Evolutionary conservation across 2,329 filamentous ascomycete species (phyloP).

Genomic region (Pseudopyricularia cyperi): DNA sequence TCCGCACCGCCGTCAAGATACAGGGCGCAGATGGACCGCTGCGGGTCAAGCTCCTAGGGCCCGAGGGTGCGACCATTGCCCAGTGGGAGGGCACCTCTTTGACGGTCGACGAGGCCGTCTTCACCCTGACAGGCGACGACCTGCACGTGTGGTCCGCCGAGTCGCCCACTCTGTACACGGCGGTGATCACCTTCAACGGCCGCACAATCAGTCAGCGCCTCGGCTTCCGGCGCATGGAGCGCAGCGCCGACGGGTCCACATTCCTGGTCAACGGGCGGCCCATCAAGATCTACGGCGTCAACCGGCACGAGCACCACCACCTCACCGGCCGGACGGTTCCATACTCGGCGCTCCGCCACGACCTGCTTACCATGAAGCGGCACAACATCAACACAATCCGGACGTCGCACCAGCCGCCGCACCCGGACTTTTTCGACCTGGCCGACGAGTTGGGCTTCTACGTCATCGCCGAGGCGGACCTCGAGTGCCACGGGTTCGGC

Average conservation of each 20-base stretch:
- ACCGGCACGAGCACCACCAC: slow-evolving; percentile 46
- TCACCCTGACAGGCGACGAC: slow-evolving; percentile 22
- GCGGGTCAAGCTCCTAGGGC: neutral
- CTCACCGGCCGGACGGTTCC: slow-evolving; percentile 40
- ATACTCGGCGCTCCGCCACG: slow-evolving; percentile 43
- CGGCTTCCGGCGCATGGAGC: slow-evolving; percentile 36
- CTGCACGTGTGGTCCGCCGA: slow-evolving; percentile 42
- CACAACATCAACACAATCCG: slow-evolving; percentile 60
- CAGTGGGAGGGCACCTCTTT: neutral
- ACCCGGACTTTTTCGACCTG: slow-evolving; percentile 45
- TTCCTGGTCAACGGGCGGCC: slow-evolving; percentile 94
- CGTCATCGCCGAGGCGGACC: slow-evolving; percentile 45
- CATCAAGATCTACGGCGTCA: slow-evolving; percentile 55
- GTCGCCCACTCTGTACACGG: slow-evolving; percentile 36
- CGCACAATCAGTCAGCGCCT: slow-evolving; percentile 30
- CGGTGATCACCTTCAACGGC: slow-evolving; percentile 11
- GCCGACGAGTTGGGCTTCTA: slow-evolving; percentile 52
- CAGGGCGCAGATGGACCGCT: neutral
- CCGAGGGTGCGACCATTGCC: neutral
- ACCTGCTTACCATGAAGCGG: slow-evolving; percentile 53
- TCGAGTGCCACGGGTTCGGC: slow-evolving; percentile 34
- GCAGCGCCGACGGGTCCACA: slow-evolving; percentile 43
- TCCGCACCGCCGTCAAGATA: neutral
- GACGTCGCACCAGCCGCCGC: slow-evolving; percentile 53
- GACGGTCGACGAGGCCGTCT: neutral